Evolutionary conservation across 768 basidiomycete genomes (phyloP), one percentile per base, ranked within the genome.

Genomic region (Psilocybe cyanescens): DNA sequence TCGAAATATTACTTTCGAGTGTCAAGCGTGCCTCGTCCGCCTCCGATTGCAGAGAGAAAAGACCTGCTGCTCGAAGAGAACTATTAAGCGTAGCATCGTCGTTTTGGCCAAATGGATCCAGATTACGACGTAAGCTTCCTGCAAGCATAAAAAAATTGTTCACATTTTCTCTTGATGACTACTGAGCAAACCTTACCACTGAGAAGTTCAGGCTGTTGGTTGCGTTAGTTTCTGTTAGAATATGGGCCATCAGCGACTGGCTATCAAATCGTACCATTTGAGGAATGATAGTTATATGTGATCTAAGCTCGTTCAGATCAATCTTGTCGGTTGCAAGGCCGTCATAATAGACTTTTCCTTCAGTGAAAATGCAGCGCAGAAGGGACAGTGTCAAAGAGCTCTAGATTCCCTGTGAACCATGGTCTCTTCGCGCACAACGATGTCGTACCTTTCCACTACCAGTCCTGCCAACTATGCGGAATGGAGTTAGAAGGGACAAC

Each of bases 101-200:
- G 63, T 85, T 79, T 54, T 84, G 80, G n/a, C 78, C 76, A 66
- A 88, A 88, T 0, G 87, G 88, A 66, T 89, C 88, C 17, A 89
- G 70, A 67, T 91, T 90, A 63, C 81, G 79, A 9, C 89, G 76
- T 2, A 91, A 72, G 3, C 85, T 84, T n/a, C 41, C 41, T 44
- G 41, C 11, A 44, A 44, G 4, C 4, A 44, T 44, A 44, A 5
- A 44, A 4, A 16, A 11, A 8, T 44, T 14, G 14, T 44, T n/a
- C 14, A 44, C 41, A 12, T 44, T 44, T 29, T 5, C 17, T 5
- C 29, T 33, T 2, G 14, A 55, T 41, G 7, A 29, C 11, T 55
- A 2, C 28, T 37, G 8, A 35, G 48, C 9, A 9, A 5, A 53
- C 6, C 76, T 76, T 37, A 62, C 68, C 89, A 24, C 81, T 79